A percentile compares a stretch with the other conserved stretches of the same genome.
Evolutionary conservation across 2,329 filamentous ascomycete genomes (phyloP).

Genomic region (Cordyceps tenuipes): DNA sequence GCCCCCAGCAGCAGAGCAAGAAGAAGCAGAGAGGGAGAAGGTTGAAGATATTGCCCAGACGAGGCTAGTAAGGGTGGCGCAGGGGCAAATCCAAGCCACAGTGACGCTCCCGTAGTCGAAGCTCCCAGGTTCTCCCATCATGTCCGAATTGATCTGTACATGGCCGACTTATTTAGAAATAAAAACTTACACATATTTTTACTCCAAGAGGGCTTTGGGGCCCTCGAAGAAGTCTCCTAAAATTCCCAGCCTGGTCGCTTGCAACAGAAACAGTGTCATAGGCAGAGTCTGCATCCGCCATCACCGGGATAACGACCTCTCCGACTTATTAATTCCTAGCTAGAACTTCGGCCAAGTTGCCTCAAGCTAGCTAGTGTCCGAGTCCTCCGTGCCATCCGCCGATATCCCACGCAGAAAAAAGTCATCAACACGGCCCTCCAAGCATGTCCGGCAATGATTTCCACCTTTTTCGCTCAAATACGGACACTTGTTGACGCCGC

Average conservation of each 20-base stretch:
- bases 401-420: background rate
- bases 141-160: too few species aligned
- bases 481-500: background rate
- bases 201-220: too few species aligned
- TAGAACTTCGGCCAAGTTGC: background rate
- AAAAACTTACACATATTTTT: too few species aligned
- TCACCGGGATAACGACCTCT: background rate
- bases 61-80: background rate
- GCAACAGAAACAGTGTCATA: too few species aligned
- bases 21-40: background rate
- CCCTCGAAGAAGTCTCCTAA: too few species aligned
- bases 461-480: background rate
- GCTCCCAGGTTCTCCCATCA: too few species aligned
- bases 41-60: background rate
- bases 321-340: background rate
- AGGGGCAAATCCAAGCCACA: too few species aligned
- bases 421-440: background rate
- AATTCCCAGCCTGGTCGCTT: too few species aligned
- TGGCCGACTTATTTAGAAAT: too few species aligned
- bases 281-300: background rate
- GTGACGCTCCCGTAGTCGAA: too few species aligned
- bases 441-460: slow-evolving; percentile 6
- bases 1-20: background rate
- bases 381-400: background rate
- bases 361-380: slow-evolving; percentile 5